Evolutionary conservation across 495 filamentous ascomycete genomes (phyloP), one percentile per base, ranked within the genome.

Genomic region (Baudoinia panamericana): DNA sequence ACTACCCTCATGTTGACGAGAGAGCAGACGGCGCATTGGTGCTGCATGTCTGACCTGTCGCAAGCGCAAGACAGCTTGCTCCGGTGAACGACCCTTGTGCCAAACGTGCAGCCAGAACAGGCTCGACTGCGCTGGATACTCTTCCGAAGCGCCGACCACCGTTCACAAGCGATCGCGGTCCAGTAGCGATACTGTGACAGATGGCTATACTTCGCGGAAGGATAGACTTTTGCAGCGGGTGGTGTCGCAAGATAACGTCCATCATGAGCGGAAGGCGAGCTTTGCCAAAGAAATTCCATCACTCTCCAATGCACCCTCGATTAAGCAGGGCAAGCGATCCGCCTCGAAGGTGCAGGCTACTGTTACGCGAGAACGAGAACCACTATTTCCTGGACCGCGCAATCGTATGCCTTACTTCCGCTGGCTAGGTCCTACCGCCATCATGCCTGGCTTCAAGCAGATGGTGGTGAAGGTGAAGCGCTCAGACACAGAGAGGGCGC

Each of bases 381-480:
- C 38, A 18, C 43, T 60, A 20, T 54, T 46, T 20, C 38, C 57
- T 4, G 43, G 53, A 24, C 53, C 57, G 37, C 58, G 76, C 64
- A 64, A 79, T 46, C 79, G 82, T 38, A 80, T 88, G 40, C 83
- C 84, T 2, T 92, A 85, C 56, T 92, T 88, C 56, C 65, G 84
- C 30, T 92, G 87, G 54, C 87, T 88, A 55, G 84, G 84, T 0
- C 82, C 82, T 1, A 92, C 84, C 2, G 84, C 84, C 42, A 92
- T 92, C 50, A 81, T 87, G 25, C 83, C 83, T 2, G 84, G 84
- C n/a, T 88, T 84, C 60, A 92, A 88, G 58, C 81, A 87, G 54
- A 86, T 88, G 79, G 78, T 90, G 37, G 82, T 84, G 33, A 78
- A 82, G 50, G 73, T 87, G 11, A 72, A 74, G 19, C 46, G 46